Evolutionary conservation across 768 basidiomycete genomes (phyloP).

Genomic region (Tephrocybe sp.): DNA sequence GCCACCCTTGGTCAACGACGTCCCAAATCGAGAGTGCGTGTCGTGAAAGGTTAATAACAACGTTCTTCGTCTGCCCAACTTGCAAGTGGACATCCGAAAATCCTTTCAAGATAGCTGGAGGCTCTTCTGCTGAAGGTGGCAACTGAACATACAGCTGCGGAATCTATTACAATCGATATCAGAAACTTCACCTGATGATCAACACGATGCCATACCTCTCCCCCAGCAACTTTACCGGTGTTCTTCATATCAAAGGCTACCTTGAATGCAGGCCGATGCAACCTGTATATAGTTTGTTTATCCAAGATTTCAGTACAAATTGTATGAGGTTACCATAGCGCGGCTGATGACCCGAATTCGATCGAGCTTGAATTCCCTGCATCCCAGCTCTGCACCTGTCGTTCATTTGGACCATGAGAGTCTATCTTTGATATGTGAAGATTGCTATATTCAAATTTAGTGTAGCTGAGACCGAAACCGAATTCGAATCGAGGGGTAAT

Average conservation of each 20-base stretch:
- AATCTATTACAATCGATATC: conserved; percentile 33
- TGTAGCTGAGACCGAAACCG: conserved; percentile 88
- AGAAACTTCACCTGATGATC: neutral
- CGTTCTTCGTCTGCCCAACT: conserved; percentile 34
- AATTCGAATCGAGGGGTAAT: conserved; percentile 86
- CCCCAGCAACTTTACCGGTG: conserved; percentile 51
- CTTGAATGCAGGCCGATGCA: conserved; percentile 60
- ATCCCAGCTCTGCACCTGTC: conserved; percentile 53
- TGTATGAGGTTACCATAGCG: conserved; percentile 64
- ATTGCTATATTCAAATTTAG: conserved; percentile 70
- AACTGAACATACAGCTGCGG: conserved; percentile 61
- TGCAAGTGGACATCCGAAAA: conserved; percentile 48
- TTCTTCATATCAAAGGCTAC: conserved; percentile 59
- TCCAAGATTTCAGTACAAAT: too few species aligned
- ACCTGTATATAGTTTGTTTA: conserved; percentile 32
- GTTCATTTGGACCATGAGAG: conserved; percentile 33
- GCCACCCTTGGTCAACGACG: conserved; percentile 58
- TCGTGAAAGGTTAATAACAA: conserved; percentile 46
- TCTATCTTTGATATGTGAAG: conserved; percentile 48
- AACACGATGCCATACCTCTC: conserved; percentile 41
- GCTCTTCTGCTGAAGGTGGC: conserved; percentile 48
- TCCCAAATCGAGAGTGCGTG: conserved; percentile 63
- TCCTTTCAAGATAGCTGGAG: conserved; percentile 56
- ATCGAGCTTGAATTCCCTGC: conserved; percentile 55
- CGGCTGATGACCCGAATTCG: conserved; percentile 57